A percentile compares a stretch with the other conserved stretches of the same genome.
These are phyloP conservation scores for Olyra latifolia DNA, from an alignment of 176 grass and related monocot species.

Conservation along the genomic window DNA sequence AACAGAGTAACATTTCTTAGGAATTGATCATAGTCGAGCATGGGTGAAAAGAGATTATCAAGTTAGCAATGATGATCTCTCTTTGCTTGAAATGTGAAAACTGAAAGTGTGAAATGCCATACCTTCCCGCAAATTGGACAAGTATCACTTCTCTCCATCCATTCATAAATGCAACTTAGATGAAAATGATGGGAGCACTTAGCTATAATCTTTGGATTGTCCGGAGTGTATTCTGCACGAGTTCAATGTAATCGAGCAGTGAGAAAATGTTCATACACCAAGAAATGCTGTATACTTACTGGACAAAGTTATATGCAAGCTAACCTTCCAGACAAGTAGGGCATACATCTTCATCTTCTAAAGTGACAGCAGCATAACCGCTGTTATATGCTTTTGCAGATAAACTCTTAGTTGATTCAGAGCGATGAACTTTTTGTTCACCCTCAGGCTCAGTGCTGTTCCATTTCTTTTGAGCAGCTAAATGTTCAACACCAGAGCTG, in stretches of 20 bases:
- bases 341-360: constrained; percentile 90
- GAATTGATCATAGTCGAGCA: neutral
- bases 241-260: neutral
- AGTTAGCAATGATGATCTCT: neutral
- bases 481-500: constrained; percentile 63
- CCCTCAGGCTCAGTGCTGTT: constrained; percentile 59
- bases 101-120: neutral
- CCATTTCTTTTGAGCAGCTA: constrained; percentile 68
- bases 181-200: constrained; percentile 94
- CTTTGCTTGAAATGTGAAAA: constrained; percentile 18
- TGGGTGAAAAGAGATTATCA: neutral
- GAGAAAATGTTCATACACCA: constrained; percentile 15
- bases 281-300: neutral
- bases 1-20: neutral
- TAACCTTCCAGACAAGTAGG: constrained; percentile 94
- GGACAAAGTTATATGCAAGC: neutral
- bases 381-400: constrained; percentile 58
- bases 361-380: constrained; percentile 49
- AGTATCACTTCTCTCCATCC: constrained; percentile 95
- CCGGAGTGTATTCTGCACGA: constrained; percentile 70
- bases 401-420: constrained; percentile 75
- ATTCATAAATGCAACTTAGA: constrained; percentile 97
- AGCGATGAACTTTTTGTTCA: constrained; percentile 52
- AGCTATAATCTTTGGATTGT: constrained; percentile 82
- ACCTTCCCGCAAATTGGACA: constrained; percentile 93